phyloP scores from a whole-genome alignment of 75 land plant genomes.

The Chamaecyparis obtusa region DNA sequence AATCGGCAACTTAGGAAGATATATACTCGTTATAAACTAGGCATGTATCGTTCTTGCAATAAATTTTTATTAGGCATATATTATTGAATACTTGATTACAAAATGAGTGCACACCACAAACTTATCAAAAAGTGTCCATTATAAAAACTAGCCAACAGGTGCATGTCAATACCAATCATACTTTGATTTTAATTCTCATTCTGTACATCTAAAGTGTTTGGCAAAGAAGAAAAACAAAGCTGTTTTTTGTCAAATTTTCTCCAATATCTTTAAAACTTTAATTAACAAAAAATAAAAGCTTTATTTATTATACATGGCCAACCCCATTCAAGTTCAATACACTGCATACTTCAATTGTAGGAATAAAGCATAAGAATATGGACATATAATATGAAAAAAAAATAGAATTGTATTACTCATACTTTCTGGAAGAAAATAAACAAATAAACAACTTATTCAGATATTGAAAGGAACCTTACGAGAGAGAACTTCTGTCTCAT shows the following conservation, averaged over 20 bases:
- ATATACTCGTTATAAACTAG: too few species aligned
- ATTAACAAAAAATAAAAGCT: not conserved
- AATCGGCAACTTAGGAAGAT: too few species aligned
- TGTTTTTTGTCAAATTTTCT: not conserved
- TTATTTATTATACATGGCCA: not conserved
- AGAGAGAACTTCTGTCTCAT: slow-evolving; percentile 91
- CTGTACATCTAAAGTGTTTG: not conserved
- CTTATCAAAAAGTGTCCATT: too few species aligned
- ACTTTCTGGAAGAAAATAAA: not conserved
- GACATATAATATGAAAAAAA: not conserved
- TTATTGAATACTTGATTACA: too few species aligned
- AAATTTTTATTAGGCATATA: too few species aligned
- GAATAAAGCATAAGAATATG: not conserved
- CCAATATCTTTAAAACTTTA: not conserved
- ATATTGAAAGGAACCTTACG: slow-evolving; percentile 51
- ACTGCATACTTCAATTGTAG: not conserved
- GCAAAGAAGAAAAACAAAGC: not conserved
- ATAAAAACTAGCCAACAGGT: too few species aligned
- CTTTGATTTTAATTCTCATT: not conserved
- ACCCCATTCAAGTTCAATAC: not conserved
- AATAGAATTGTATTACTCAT: not conserved
- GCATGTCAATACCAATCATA: not conserved
- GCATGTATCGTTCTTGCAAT: too few species aligned
- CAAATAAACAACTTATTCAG: not conserved
- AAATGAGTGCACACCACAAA: too few species aligned